phyloP scores from a whole-genome alignment of 1,284 basidiomycete genomes.

The Xanthoconium separans region DNA sequence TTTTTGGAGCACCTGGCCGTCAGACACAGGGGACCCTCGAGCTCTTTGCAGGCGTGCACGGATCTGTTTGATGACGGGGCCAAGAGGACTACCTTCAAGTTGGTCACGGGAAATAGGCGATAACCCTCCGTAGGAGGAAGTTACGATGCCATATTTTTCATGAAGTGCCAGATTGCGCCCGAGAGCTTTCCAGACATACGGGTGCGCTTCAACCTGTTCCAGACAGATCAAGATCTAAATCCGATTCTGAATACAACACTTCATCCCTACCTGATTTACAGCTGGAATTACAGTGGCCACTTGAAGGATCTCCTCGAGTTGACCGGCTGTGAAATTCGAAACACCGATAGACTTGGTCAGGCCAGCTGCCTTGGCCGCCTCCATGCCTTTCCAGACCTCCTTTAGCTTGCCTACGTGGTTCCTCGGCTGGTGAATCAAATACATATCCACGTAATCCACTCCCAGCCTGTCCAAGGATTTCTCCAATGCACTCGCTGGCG shows the following conservation, averaged over 20 bases:
- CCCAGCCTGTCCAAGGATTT: slow-evolving; percentile 60
- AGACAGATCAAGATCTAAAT: slow-evolving; percentile 6
- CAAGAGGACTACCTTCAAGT: slow-evolving; percentile 51
- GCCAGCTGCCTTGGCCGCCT: slow-evolving; percentile 64
- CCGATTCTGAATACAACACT: not conserved
- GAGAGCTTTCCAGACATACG: slow-evolving; percentile 66
- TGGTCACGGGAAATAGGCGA: slow-evolving; percentile 55
- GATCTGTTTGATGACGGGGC: slow-evolving; percentile 49
- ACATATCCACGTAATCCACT: slow-evolving; percentile 73
- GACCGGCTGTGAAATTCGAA: slow-evolving; percentile 73
- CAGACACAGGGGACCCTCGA: slow-evolving; percentile 46
- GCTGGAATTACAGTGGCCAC: slow-evolving; percentile 61
- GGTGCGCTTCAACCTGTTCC: slow-evolving; percentile 75
- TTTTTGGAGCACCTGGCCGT: slow-evolving; percentile 56
- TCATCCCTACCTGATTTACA: slow-evolving; percentile 69
- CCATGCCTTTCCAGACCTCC: slow-evolving; percentile 70
- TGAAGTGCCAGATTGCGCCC: slow-evolving; percentile 55
- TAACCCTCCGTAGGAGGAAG: slow-evolving; percentile 67
- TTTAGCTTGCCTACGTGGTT: slow-evolving; percentile 44
- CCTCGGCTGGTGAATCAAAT: slow-evolving; percentile 63
- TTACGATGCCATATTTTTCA: slow-evolving; percentile 61
- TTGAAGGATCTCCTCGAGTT: slow-evolving; percentile 63
- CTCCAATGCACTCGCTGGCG: slow-evolving; percentile 49
- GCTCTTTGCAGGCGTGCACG: slow-evolving; percentile 46
- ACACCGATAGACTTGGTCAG: slow-evolving; percentile 81